phyloP scores from a whole-genome alignment of 129 eudicot genomes.

The Centrapalus pauciflorus region DNA sequence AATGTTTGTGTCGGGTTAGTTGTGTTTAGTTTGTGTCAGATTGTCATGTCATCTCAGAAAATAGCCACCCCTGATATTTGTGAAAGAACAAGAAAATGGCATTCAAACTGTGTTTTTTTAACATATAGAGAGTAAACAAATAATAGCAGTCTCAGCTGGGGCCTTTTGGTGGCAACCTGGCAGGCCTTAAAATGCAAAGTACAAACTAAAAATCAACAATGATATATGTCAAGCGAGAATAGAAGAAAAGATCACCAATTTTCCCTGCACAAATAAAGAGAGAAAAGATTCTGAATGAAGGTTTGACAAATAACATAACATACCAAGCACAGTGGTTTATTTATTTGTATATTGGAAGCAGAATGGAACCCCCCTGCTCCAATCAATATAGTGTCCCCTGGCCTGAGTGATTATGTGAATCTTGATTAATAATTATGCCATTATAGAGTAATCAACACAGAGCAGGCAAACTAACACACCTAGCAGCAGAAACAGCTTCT shows the following conservation, averaged over 20 bases:
- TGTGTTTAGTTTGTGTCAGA: too few species aligned
- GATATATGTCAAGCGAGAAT: neutral
- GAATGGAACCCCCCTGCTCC: slow-evolving; percentile 89
- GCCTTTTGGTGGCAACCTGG: neutral
- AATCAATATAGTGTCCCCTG: slow-evolving; percentile 96
- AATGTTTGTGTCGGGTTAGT: too few species aligned
- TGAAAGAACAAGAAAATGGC: neutral
- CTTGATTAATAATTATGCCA: neutral
- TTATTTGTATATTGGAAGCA: slow-evolving; percentile 78
- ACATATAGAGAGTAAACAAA: neutral
- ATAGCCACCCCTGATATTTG: too few species aligned
- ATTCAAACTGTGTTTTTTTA: neutral
- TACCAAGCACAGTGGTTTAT: slow-evolving; percentile 94
- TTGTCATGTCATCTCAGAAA: too few species aligned
- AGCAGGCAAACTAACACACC: slow-evolving; percentile 37
- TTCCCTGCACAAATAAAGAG: neutral
- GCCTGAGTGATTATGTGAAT: slow-evolving; percentile 43
- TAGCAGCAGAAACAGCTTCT: slow-evolving; percentile 87
- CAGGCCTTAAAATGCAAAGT: neutral
- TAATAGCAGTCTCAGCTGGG: neutral
- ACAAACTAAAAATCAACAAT: neutral
- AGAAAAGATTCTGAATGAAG: neutral
- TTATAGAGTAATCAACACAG: slow-evolving; percentile 1
- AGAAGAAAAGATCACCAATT: neutral
- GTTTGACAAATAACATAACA: slow-evolving; percentile 6